Percentiles rank a stretch among this genome's conserved stretches.
Evolutionary conservation across 768 basidiomycete species (phyloP).

Genomic region (Psilocybe cubensis): DNA sequence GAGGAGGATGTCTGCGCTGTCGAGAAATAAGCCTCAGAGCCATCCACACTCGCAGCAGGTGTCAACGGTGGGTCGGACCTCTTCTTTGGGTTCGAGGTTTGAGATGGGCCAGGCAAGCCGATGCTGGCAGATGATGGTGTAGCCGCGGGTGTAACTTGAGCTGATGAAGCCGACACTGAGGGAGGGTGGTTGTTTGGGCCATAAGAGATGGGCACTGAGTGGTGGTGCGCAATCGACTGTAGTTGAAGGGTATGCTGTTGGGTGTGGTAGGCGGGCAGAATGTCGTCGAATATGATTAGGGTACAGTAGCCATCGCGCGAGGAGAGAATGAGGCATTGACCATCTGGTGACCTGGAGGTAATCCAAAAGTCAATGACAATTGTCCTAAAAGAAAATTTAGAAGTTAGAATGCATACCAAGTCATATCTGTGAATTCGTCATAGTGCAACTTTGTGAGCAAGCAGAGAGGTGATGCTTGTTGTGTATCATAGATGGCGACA

Average conservation of each 20-base stretch:
- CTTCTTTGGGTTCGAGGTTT: conserved; percentile 36
- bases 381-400: neutral
- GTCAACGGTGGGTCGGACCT: conserved; percentile 50
- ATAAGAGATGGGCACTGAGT: conserved; percentile 66
- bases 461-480: conserved; percentile 91
- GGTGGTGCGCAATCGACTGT: conserved; percentile 87
- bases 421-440: conserved; percentile 96
- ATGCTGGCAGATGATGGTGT: conserved; percentile 37
- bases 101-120: conserved; percentile 28
- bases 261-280: conserved; percentile 83
- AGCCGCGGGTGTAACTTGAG: conserved; percentile 37
- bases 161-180: conserved; percentile 26
- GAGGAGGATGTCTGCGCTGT: conserved; percentile 26
- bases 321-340: conserved; percentile 88
- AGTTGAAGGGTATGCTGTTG: conserved; percentile 92
- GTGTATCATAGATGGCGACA: conserved; percentile 94
- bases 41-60: conserved; percentile 52
- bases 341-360: conserved; percentile 86
- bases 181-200: conserved; percentile 26
- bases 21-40: conserved; percentile 32
- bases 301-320: conserved; percentile 98
- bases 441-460: conserved; percentile 94
- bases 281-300: conserved; percentile 92
- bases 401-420: conserved; percentile 71
- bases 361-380: neutral